A percentile compares a stretch with the other conserved stretches of the same genome.
Evolutionary conservation across 2,329 filamentous ascomycete genomes (phyloP).

Genomic region (Claviceps digitariae): DNA sequence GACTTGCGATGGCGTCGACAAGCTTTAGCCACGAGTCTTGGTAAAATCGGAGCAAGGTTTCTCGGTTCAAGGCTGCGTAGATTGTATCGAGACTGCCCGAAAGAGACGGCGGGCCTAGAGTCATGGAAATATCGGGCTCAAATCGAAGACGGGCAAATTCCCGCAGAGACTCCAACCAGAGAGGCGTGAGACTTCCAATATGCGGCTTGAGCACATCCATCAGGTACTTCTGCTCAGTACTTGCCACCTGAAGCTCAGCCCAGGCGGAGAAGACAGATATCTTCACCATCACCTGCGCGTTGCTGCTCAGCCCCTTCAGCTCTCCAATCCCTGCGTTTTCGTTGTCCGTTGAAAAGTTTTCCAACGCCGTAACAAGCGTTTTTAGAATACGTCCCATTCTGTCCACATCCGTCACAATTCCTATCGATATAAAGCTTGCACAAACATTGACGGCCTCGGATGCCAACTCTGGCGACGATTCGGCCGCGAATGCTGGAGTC

Average conservation of each 20-base stretch:
- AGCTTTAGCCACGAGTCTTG: slow-evolving; percentile 95
- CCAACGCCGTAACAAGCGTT: slow-evolving; percentile 75
- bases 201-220: slow-evolving; percentile 81
- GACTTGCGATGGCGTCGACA: slow-evolving; percentile 89
- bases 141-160: slow-evolving; percentile 90
- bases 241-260: slow-evolving; percentile 94
- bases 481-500: slow-evolving; percentile 87
- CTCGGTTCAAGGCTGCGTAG: slow-evolving; percentile 85
- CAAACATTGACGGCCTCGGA: slow-evolving; percentile 96
- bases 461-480: slow-evolving; percentile 90
- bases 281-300: slow-evolving; percentile 96
- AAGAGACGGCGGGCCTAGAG: slow-evolving; percentile 63
- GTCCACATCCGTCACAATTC: slow-evolving; percentile 93
- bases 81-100: slow-evolving; percentile 85
- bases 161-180: slow-evolving; percentile 86
- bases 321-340: slow-evolving; percentile 85
- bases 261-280: slow-evolving; percentile 95
- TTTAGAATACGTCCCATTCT: slow-evolving; percentile 98
- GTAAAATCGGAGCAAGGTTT: slow-evolving; percentile 89
- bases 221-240: slow-evolving; percentile 80
- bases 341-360: slow-evolving; percentile 75
- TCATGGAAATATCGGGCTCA: slow-evolving; percentile 93
- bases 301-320: slow-evolving; percentile 80
- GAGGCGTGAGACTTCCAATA: slow-evolving; percentile 74
- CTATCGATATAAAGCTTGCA: slow-evolving; percentile 93